phyloP scores from a whole-genome alignment of 805 yeast genomes.

The Saturnispora besseyi region DNA sequence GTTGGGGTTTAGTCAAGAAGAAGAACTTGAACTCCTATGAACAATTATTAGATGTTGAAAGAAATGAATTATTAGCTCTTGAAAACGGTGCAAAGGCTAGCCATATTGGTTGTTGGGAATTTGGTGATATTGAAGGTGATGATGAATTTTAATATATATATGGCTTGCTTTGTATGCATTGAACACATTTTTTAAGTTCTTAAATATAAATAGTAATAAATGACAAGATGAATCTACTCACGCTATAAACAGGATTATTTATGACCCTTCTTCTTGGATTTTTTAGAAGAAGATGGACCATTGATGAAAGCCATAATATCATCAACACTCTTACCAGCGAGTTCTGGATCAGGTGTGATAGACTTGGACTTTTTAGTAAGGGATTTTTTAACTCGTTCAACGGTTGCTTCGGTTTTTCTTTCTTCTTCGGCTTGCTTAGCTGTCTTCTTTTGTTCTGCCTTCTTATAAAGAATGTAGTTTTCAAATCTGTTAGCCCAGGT shows the following conservation, averaged over 20 bases:
- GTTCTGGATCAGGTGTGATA: slow-evolving; percentile 38
- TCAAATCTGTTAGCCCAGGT: slow-evolving; percentile 54
- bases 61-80: slow-evolving; percentile 31
- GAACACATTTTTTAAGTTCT: not conserved
- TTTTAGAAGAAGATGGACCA: slow-evolving; percentile 36
- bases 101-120: slow-evolving; percentile 65
- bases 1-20: slow-evolving; percentile 49
- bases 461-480: slow-evolving; percentile 32
- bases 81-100: slow-evolving; percentile 41
- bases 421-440: slow-evolving; percentile 19
- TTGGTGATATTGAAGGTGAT: slow-evolving; percentile 60
- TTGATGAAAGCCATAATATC: slow-evolving; percentile 66
- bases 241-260: slow-evolving; percentile 12
- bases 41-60: slow-evolving; percentile 28
- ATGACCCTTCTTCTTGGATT: slow-evolving; percentile 20
- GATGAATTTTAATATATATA: slow-evolving; percentile 25
- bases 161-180: not conserved
- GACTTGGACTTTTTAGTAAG: slow-evolving; percentile 26
- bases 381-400: slow-evolving; percentile 18
- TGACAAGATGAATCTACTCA: slow-evolving; percentile 1
- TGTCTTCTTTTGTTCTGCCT: slow-evolving; percentile 14
- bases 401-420: slow-evolving; percentile 15
- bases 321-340: slow-evolving; percentile 59
- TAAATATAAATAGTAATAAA: slow-evolving; percentile 3
- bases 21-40: slow-evolving; percentile 29